A percentile compares a stretch with the other conserved stretches of the same genome.
phyloP scores from a whole-genome alignment of 306 rosid genomes.

The Casuarina cunninghamiana region DNA sequence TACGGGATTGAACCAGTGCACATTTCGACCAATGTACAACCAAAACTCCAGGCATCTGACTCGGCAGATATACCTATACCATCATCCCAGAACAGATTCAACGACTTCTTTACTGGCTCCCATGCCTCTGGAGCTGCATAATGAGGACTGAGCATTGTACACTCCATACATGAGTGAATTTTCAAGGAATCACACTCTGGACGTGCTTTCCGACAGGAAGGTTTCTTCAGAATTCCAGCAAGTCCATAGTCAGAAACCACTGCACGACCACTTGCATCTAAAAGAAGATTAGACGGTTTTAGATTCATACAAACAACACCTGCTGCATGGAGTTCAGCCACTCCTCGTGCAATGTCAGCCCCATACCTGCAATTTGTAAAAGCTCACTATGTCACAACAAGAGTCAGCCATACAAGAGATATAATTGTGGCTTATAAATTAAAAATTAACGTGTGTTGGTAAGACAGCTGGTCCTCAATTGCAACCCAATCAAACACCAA shows the following conservation, averaged over 20 bases:
- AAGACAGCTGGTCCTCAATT: constrained; percentile 1
- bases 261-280: constrained; percentile 82
- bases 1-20: constrained; percentile 99
- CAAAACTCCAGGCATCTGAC: constrained; percentile 99
- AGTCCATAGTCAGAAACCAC: constrained; percentile 97
- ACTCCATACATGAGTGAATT: constrained; percentile 96
- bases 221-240: constrained; percentile 91
- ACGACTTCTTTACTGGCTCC: constrained; percentile 93
- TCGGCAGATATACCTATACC: constrained; percentile 92
- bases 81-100: constrained; percentile 95
- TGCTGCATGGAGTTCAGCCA: constrained; percentile 97
- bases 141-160: constrained; percentile 96
- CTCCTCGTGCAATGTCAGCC: constrained; percentile 96
- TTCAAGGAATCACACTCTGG: constrained; percentile 75
- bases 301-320: constrained; percentile 97
- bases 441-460: not conserved
- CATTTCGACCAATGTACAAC: constrained; percentile 99
- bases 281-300: constrained; percentile 96
- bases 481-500: not conserved
- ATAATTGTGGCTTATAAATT: not conserved
- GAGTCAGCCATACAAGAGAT: constrained; percentile 8
- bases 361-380: constrained; percentile 74
- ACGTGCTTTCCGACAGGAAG: constrained; percentile 84
- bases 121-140: constrained; percentile 98
- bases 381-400: constrained; percentile 28